Conservation (phyloP, 1,284 basidiomycete genomes). For the Moesziomyces sp. region DNA sequence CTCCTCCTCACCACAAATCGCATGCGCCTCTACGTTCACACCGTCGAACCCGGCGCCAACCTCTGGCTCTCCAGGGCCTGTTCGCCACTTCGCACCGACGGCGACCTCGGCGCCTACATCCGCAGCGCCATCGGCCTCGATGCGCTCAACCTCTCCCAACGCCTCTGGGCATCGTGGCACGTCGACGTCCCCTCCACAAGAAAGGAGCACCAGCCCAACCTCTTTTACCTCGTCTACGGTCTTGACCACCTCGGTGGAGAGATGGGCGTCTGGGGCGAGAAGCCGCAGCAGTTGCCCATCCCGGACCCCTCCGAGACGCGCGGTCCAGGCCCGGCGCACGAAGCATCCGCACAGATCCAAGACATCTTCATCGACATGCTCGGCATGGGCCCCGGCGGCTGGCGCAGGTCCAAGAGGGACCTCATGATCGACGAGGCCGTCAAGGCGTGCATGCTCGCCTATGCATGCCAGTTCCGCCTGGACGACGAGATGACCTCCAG, state of each 20-base stretch:
- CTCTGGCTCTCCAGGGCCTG: conserved; percentile 48
- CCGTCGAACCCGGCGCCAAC: conserved; percentile 48
- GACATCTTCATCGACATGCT: conserved; percentile 26
- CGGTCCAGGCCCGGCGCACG: conserved; percentile 14
- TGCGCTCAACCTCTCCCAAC: conserved; percentile 36
- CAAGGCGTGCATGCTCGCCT: conserved; percentile 50
- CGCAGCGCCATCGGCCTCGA: conserved; percentile 46
- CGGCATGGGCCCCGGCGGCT: conserved; percentile 44
- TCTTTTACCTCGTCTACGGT: conserved; percentile 51
- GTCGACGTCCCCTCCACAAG: conserved; percentile 34
- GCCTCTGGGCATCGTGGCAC: conserved; percentile 50
- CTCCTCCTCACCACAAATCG: conserved; percentile 47
- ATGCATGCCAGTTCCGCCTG: conserved; percentile 48
- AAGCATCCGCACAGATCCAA: conserved; percentile 31
- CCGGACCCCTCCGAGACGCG: not conserved
- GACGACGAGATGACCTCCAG: conserved; percentile 43
- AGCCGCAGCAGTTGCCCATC: conserved; percentile 18
- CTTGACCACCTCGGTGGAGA: conserved; percentile 50
- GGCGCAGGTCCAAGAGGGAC: conserved; percentile 42
- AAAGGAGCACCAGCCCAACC: conserved; percentile 47
- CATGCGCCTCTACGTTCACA: conserved; percentile 51
- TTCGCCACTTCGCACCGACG: conserved; percentile 44
- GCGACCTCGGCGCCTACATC: conserved; percentile 48
- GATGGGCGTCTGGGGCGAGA: conserved; percentile 50
- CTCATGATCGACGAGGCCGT: conserved; percentile 51